phyloP scores from a whole-genome alignment of 2,329 filamentous ascomycete species.

The Penicillium sclerotigenum region DNA sequence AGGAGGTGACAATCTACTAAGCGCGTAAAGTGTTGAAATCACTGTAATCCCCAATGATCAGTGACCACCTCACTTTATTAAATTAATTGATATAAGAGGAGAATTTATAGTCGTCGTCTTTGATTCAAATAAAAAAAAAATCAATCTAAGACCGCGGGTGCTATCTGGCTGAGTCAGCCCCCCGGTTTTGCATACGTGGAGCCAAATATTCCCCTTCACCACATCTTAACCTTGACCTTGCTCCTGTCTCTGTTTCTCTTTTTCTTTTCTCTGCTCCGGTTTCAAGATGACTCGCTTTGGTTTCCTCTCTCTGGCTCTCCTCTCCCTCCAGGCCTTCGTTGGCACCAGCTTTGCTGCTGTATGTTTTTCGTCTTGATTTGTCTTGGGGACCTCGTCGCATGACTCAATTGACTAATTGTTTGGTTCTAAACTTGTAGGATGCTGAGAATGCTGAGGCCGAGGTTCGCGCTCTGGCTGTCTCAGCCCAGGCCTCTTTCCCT shows the following conservation, averaged over 20 bases:
- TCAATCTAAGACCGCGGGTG: slow-evolving; percentile 7
- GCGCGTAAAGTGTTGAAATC: slow-evolving; percentile 8
- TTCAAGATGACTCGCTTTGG: slow-evolving; percentile 69
- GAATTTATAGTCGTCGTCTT: neutral
- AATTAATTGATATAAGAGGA: slow-evolving; percentile 6
- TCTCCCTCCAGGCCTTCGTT: slow-evolving; percentile 66
- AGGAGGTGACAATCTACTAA: slow-evolving; percentile 12
- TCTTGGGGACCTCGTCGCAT: slow-evolving; percentile 1
- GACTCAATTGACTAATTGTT: slow-evolving; percentile 26
- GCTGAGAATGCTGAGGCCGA: slow-evolving; percentile 64
- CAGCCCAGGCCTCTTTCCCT: slow-evolving; percentile 58
- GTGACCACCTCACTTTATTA: neutral
- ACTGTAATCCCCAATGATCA: neutral
- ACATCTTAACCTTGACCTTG: slow-evolving; percentile 4
- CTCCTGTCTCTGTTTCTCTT: neutral
- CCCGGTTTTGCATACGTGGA: slow-evolving; percentile 29
- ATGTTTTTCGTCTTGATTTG: slow-evolving; percentile 38
- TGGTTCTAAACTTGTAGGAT: slow-evolving; percentile 36
- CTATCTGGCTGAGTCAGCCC: slow-evolving; percentile 22
- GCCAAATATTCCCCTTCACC: slow-evolving; percentile 21
- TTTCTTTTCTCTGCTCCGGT: slow-evolving; percentile 10
- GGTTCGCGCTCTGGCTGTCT: slow-evolving; percentile 57
- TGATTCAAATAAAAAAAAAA: slow-evolving; percentile 10
- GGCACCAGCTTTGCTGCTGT: slow-evolving; percentile 62
- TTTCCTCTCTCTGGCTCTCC: slow-evolving; percentile 67